phyloP scores from a whole-genome alignment of 192 early-diverging fungal species.

The Spizellomyces punctatus region DNA sequence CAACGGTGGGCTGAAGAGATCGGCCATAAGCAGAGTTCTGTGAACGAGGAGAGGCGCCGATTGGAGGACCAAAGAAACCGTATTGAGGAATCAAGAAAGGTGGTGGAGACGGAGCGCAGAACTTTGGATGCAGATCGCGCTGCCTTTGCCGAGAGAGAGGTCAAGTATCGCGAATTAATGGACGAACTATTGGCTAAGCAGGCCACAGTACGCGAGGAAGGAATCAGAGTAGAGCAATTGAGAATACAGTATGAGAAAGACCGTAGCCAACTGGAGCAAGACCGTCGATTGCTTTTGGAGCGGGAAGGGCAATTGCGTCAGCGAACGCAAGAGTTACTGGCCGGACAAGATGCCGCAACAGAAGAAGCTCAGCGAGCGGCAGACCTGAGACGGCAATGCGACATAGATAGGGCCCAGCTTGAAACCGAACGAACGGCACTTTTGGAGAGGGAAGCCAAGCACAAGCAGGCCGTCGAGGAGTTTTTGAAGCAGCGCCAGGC shows the following conservation, averaged over 20 bases:
- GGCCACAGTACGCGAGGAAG: constrained; percentile 1
- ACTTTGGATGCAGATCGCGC: background rate
- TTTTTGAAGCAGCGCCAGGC: background rate
- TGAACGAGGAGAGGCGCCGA: background rate
- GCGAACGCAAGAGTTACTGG: background rate
- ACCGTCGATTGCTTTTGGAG: constrained; percentile 2
- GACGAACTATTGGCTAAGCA: background rate
- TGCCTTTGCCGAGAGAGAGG: background rate
- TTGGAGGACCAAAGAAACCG: background rate
- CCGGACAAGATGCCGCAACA: background rate
- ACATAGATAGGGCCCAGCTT: background rate
- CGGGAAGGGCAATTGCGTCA: background rate
- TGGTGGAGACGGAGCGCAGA: background rate
- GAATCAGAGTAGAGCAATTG: background rate
- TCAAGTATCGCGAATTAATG: background rate
- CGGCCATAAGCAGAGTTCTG: background rate
- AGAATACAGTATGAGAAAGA: background rate
- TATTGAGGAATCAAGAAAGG: background rate
- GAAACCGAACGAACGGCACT: background rate
- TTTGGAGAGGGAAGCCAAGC: background rate
- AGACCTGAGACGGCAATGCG: constrained; percentile 12
- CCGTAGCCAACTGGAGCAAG: background rate
- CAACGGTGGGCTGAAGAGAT: background rate
- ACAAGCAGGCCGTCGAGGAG: background rate
- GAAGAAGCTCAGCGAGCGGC: background rate